phyloP scores from a whole-genome alignment of 169 alveolate species.

The Amoebophrya sp. region DNA sequence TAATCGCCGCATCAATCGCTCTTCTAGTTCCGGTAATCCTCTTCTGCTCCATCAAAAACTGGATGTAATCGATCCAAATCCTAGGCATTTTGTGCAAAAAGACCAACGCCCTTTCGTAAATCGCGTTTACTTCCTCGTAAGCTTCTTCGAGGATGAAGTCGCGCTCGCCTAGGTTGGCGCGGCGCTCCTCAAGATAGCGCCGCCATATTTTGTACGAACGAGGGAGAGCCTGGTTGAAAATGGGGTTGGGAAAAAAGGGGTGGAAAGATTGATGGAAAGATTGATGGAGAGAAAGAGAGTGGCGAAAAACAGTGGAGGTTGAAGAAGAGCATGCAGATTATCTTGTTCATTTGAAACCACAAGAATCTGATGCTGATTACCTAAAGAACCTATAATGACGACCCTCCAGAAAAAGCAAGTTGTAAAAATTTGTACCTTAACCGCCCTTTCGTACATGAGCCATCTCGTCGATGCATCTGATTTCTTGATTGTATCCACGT shows the following conservation, averaged over 20 bases:
- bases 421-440: background rate
- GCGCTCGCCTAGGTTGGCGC: background rate
- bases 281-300: background rate
- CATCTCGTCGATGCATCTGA: background rate
- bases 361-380: background rate
- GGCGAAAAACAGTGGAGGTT: background rate
- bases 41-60: background rate
- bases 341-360: no score
- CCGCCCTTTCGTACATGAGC: constrained; percentile 12
- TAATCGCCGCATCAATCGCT: background rate
- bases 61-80: background rate
- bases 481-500: background rate
- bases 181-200: background rate
- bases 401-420: background rate
- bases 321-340: background rate
- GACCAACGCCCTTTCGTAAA: background rate
- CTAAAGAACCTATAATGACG: background rate
- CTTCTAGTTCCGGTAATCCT: background rate
- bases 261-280: background rate
- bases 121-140: background rate
- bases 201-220: background rate
- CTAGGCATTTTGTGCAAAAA: background rate
- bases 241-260: background rate
- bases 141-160: background rate
- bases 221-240: background rate